Percentiles rank a stretch among this genome's conserved stretches.
phyloP scores from a whole-genome alignment of 2,329 filamentous ascomycete species.

The Cladosporium austrohemisphaericum region DNA sequence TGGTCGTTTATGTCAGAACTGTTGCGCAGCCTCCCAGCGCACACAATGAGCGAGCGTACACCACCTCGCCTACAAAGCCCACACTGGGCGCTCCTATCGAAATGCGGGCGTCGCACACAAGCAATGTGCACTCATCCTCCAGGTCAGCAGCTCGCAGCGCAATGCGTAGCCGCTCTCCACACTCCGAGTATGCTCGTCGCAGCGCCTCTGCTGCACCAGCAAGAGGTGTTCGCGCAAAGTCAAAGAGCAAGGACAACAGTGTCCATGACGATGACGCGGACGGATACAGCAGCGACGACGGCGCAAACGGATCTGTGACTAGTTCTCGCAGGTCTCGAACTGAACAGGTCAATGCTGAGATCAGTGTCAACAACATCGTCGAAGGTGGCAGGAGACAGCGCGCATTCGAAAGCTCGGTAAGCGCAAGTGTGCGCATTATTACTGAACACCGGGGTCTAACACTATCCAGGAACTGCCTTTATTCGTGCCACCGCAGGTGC shows the following conservation, averaged over 20 bases:
- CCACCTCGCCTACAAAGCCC: constrained; percentile 48
- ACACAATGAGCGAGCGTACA: constrained; percentile 23
- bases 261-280: constrained; percentile 62
- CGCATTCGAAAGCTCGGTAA: constrained; percentile 93
- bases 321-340: constrained; percentile 70
- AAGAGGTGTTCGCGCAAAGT: constrained; percentile 48
- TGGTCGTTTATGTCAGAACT: constrained; percentile 82
- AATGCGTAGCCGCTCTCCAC: constrained; percentile 75
- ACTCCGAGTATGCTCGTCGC: constrained; percentile 64
- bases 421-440: constrained; percentile 38
- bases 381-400: constrained; percentile 93
- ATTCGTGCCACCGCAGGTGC: constrained; percentile 91
- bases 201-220: constrained; percentile 72
- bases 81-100: constrained; percentile 62
- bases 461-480: constrained; percentile 78
- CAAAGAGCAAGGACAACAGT: constrained; percentile 39
- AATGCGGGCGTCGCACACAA: constrained; percentile 58
- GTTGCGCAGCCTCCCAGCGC: constrained; percentile 22
- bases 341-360: constrained; percentile 91
- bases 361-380: constrained; percentile 96
- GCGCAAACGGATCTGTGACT: constrained; percentile 67
- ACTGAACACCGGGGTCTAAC: constrained; percentile 23
- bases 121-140: constrained; percentile 59
- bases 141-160: constrained; percentile 68
- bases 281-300: constrained; percentile 84